Conservation (phyloP, 305 asterid genomes). For the Solanum hybrid region DNA sequence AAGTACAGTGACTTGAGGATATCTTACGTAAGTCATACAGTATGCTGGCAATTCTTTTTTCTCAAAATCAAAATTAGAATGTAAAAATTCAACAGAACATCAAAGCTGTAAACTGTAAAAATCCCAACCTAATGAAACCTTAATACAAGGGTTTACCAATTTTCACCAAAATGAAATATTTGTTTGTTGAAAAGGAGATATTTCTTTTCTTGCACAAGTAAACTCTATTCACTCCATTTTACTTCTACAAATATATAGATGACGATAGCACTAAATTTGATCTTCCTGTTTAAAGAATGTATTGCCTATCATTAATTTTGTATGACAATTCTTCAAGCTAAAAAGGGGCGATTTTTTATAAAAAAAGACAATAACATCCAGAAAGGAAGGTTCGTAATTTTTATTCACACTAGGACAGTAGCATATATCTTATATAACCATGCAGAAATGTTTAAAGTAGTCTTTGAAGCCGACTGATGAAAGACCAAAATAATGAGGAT, state of each 20-base stretch:
- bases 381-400: neutral
- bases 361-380: neutral
- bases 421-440: neutral
- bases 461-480: neutral
- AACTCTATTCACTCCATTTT: neutral
- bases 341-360: neutral
- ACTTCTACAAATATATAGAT: neutral
- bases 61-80: neutral
- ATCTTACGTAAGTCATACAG: neutral
- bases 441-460: neutral
- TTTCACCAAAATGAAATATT: neutral
- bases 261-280: neutral
- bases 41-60: neutral
- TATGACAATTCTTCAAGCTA: neutral
- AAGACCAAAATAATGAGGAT: neutral
- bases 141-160: neutral
- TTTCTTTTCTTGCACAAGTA: neutral
- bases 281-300: neutral
- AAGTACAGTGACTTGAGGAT: neutral
- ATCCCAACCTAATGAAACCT: neutral
- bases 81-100: neutral
- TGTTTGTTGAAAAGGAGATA: neutral
- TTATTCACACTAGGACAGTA: neutral
- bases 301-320: neutral
- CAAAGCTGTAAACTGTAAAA: neutral